phyloP scores from a whole-genome alignment of 176 grass and related monocot genomes.

The Oryza coarctata region DNA sequence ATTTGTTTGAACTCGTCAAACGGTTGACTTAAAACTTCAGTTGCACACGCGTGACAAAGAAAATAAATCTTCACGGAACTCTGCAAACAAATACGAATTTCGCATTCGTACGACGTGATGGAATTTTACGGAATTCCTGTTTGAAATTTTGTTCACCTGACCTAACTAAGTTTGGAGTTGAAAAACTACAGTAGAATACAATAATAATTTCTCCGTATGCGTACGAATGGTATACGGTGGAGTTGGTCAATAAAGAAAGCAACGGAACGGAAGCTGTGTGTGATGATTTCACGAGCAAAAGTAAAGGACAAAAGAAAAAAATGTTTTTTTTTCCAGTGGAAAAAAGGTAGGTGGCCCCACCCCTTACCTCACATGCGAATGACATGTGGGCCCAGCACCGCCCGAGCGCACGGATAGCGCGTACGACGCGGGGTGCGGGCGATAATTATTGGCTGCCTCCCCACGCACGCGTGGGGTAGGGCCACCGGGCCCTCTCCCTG shows the following conservation, averaged over 20 bases:
- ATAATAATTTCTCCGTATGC: not conserved
- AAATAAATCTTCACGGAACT: not conserved
- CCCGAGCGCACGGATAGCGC: not conserved
- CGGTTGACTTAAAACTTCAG: not conserved
- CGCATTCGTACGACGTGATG: not conserved
- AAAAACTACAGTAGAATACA: not conserved
- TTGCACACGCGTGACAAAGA: not conserved
- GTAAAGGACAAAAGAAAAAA: not conserved
- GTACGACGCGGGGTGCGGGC: not conserved
- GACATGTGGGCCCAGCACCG: not conserved
- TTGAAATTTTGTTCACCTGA: not conserved
- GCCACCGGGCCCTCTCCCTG: not conserved
- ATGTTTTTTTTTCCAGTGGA: no score
- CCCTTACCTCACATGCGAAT: not conserved
- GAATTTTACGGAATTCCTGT: not conserved
- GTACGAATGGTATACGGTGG: not conserved
- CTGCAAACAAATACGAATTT: not conserved
- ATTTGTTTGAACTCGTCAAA: not conserved
- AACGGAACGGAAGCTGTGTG: not conserved
- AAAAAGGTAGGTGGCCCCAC: not conserved
- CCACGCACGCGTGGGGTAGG: constrained; percentile 29
- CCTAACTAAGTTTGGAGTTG: not conserved
- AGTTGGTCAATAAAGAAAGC: not conserved
- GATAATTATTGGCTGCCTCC: not conserved
- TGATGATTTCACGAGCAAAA: not conserved